These are phyloP conservation scores for Albophoma yamanashiensis DNA, from an alignment of 2,329 filamentous ascomycete genomes.

Conservation along the genomic window DNA sequence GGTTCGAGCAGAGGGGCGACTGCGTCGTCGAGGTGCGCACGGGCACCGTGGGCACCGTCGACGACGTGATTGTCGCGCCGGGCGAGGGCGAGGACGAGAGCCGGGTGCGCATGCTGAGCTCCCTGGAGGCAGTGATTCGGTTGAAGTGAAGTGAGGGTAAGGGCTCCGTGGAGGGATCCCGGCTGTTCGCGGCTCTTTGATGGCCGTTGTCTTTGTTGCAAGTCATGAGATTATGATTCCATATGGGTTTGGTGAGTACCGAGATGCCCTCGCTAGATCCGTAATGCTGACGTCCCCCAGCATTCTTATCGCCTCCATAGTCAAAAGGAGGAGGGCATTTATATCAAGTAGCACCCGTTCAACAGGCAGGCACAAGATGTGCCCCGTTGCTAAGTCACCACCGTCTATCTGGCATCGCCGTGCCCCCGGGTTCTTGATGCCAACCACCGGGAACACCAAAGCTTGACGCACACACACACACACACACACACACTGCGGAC, in stretches of 20 bases:
- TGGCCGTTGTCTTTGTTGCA: neutral
- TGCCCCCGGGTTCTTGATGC: too few relatives aligned
- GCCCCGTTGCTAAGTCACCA: neutral
- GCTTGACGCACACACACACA: neutral
- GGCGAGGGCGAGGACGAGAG: conserved; percentile 26
- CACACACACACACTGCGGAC: neutral
- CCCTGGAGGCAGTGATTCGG: conserved; percentile 36
- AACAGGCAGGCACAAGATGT: neutral
- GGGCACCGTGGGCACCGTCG: conserved; percentile 52
- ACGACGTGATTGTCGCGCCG: conserved; percentile 46
- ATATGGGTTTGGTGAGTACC: neutral
- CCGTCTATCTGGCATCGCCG: neutral
- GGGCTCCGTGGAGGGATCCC: neutral
- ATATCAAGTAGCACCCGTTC: neutral
- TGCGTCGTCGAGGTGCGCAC: conserved; percentile 50
- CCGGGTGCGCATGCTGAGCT: conserved; percentile 38
- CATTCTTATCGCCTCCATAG: neutral
- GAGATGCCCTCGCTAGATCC: neutral
- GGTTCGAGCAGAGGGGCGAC: conserved; percentile 52
- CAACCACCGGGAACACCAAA: neutral
- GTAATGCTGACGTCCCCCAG: neutral
- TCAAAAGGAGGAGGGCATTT: neutral
- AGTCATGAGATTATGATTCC: neutral
- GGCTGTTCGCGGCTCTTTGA: neutral
- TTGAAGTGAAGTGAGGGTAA: conserved; percentile 31